Base-by-base conservation (phyloP, 352 stramenopile species). In the Globisporangium solare region DNA sequence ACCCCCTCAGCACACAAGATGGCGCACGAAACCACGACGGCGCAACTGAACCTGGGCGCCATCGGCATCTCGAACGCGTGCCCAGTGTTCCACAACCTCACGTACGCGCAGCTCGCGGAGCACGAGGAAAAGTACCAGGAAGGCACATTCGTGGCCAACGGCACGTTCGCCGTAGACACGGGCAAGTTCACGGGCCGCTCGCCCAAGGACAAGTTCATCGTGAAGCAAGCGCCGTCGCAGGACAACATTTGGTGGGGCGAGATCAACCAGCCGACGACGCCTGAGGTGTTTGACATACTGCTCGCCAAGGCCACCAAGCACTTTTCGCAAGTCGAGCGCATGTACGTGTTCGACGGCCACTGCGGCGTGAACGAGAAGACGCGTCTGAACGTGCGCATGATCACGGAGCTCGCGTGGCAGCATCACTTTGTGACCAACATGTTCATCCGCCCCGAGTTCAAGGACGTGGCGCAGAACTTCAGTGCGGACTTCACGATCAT, bases 351-450 rank as follows among this genome's bases (percentile, higher is more conserved):
- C 54, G 74, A 84, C 43, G 74, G 74, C 58, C 73, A 79, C 70
- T 84, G 74, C 61, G 74, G 74, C 27, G 74, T 78, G 46, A 84
- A 84, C 68, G 69, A 76, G 52, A 79, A 80, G 67, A 76, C 71
- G 49, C 74, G 72, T 35, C 49, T 79, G 24, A 84, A 81, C 48
- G 74, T 84, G 47, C 74, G 74, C 54, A 79, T 84, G 47, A 61
- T 84, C 56, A 81, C 71, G 54, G 71, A 84, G 54, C 59, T 84
- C 47, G 74, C 74, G 63, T 84, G 74, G 74, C 74, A 84, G 60
- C 74, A 84, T 62, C 74, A 84, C 64, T 84, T 84, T 63, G 71
- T 81, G 46, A 86, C 75, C 63, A 86, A 86, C 69, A 86, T 86
- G 75, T 86, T 86, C 60, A 79, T 86, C 61, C 74, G 74, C 35